Evolutionary conservation across 2,329 filamentous ascomycete species (phyloP).

Genomic region (Pezicula rhizophila): DNA sequence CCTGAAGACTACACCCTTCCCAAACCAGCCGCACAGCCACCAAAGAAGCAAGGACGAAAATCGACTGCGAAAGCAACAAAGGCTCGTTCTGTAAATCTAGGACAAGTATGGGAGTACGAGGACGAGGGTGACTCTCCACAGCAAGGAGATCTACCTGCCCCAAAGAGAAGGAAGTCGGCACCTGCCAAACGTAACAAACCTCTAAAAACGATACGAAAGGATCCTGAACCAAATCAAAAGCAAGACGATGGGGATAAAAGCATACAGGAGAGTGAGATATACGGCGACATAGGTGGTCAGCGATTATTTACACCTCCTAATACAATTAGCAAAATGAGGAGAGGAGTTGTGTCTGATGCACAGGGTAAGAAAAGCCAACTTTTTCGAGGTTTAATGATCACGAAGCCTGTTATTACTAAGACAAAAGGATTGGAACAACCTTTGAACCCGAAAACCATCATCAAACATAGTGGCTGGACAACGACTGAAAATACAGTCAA

Average conservation of each 20-base stretch:
- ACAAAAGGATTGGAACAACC: slow-evolving; percentile 2
- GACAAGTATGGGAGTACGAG: slow-evolving; percentile 10
- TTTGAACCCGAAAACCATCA: slow-evolving; percentile 3
- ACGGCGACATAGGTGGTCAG: not conserved
- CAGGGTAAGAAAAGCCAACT: slow-evolving; percentile 9
- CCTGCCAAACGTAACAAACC: slow-evolving; percentile 9
- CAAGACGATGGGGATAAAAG: not conserved
- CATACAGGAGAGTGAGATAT: not conserved
- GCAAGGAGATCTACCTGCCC: slow-evolving; percentile 6
- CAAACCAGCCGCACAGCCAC: not conserved
- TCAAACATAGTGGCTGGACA: slow-evolving; percentile 16
- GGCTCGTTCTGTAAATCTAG: slow-evolving; percentile 9
- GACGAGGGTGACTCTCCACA: slow-evolving; percentile 12
- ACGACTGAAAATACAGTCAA: slow-evolving; percentile 23
- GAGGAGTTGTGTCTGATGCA: slow-evolving; percentile 3
- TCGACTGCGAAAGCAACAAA: slow-evolving; percentile 2
- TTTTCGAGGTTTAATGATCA: slow-evolving; percentile 17
- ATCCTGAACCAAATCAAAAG: not conserved
- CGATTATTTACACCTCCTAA: slow-evolving; percentile 13
- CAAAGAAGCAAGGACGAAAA: slow-evolving; percentile 6
- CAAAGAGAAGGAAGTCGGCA: slow-evolving; percentile 14
- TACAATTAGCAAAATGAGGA: slow-evolving; percentile 6
- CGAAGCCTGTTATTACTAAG: slow-evolving; percentile 12
- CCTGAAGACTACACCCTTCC: slow-evolving; percentile 5
- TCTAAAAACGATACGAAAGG: not conserved